Percentiles rank a stretch among this genome's conserved stretches.
These are phyloP conservation scores for Stachybotrys chartarum DNA, from an alignment of 2,329 filamentous ascomycete genomes.

Conservation along the genomic window DNA sequence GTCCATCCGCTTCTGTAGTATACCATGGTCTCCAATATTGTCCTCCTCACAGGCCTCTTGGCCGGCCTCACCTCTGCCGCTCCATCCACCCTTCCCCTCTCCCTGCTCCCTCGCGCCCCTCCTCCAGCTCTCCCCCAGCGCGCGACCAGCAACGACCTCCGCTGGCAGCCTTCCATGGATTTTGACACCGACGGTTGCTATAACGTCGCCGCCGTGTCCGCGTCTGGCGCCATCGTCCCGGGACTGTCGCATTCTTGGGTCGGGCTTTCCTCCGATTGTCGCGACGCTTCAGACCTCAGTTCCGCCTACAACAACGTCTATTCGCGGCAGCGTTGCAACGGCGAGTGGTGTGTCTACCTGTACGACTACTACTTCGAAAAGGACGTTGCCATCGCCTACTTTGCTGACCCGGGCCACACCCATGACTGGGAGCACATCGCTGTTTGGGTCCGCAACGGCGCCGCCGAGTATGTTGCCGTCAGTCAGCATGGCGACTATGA, in stretches of 20 bases:
- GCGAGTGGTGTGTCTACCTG: background rate
- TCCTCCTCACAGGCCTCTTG: background rate
- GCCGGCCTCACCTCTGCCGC: background rate
- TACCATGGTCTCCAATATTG: background rate
- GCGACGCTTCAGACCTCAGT: slow-evolving; percentile 1
- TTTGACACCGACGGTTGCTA: slow-evolving; percentile 1
- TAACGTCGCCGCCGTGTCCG: background rate
- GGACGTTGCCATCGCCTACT: background rate
- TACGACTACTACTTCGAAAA: slow-evolving; percentile 2
- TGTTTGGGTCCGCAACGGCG: background rate
- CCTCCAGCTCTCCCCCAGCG: slow-evolving; percentile 10
- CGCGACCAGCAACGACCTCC: slow-evolving; percentile 11
- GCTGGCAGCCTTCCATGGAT: slow-evolving; percentile 15
- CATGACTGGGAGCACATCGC: slow-evolving; percentile 1
- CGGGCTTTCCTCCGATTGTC: background rate
- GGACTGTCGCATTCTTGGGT: background rate
- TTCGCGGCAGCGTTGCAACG: background rate
- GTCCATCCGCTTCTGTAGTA: background rate
- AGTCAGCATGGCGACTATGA: slow-evolving; percentile 1
- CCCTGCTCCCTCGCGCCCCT: slow-evolving; percentile 3
- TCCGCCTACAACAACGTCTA: slow-evolving; percentile 1
- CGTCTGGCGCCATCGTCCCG: background rate
- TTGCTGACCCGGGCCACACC: slow-evolving; percentile 1
- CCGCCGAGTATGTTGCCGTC: background rate
- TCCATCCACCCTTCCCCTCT: no score